Evolutionary conservation across 352 stramenopile species (phyloP), one percentile per base, ranked within the genome.

Genomic region (Elongisporangium undulatum): DNA sequence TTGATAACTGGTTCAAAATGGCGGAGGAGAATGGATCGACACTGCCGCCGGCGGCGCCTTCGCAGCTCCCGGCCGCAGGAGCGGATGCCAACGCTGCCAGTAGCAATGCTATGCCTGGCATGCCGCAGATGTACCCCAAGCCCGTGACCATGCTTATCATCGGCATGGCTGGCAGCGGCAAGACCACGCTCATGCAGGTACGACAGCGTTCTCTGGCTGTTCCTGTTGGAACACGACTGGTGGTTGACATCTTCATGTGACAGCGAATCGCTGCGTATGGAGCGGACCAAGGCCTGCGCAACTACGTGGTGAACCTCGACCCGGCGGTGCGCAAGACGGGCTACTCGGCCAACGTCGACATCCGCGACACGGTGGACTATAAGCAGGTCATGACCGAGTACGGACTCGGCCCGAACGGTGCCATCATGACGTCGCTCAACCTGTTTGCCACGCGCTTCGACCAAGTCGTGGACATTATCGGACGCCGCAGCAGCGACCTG

Each of bases 371-470:
- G 5, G 95, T 99, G 19, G 95, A 99, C 78, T 99, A 99, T 76
- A 98, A 99, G 69, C 87, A 98, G 76, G 95, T 99, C 34, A 99
- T 99, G 96, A 83, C 77, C 51, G 94, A 99, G 80, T 98, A 99
- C 69, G 92, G 93, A 50, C 75, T 99, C 3, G 97, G 97, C 21
- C 97, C 97, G 1, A 99, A 99, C 79, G 97, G 97, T 13, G 97
- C 92, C 17, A 99, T 99, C 68, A 98, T 99, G 79, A 99, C 97
- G 17, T 98, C 92, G 60, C 82, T 99, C 38, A 99, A 99, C 77
- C 83, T 99, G 10, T 99, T 99, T 73, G 92, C 97, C 6, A 99
- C 97, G n/a, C 96, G 98, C 20, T 99, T 99, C 73, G 97, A 99
- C 83, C 96, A 99, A 76, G 97, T 99, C 22, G 85, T 99, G 50